Conservation (phyloP, 2,329 filamentous ascomycete species). For the Hymenoscyphus fraxineus region DNA sequence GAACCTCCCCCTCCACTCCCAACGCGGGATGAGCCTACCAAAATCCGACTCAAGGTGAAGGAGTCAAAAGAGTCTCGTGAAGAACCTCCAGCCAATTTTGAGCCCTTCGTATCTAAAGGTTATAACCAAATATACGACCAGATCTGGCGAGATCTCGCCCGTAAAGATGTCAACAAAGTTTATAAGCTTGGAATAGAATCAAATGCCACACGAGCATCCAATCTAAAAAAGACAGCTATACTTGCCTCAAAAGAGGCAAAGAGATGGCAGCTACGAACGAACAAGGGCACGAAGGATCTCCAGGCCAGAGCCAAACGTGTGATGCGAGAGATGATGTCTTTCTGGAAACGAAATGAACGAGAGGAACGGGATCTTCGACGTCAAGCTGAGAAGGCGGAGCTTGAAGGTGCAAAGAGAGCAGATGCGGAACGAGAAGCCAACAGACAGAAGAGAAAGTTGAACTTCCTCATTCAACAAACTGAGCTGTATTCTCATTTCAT, state of each 20-base stretch:
- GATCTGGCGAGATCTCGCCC: conserved; percentile 91
- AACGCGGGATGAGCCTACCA: conserved; percentile 35
- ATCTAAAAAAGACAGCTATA: conserved; percentile 95
- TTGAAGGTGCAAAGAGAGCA: conserved; percentile 93
- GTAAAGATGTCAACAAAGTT: conserved; percentile 91
- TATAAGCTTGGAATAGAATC: conserved; percentile 85
- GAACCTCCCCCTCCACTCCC: conserved; percentile 52
- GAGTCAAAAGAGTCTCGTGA: conserved; percentile 38
- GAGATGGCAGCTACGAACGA: conserved; percentile 94
- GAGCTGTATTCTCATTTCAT: conserved; percentile 99
- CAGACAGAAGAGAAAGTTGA: conserved; percentile 95
- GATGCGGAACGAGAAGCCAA: conserved; percentile 97
- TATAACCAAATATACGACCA: conserved; percentile 98
- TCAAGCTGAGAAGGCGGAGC: conserved; percentile 89
- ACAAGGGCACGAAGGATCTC: conserved; percentile 97
- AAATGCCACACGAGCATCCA: conserved; percentile 83
- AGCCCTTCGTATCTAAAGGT: conserved; percentile 74
- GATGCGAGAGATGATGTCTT: conserved; percentile 99
- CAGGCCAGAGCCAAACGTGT: conserved; percentile 95
- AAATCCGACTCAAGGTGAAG: conserved; percentile 62
- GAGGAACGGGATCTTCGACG: conserved; percentile 94
- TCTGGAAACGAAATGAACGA: conserved; percentile 98
- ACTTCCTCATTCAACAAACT: conserved; percentile 98
- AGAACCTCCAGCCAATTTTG: conserved; percentile 41
- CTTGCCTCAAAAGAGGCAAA: conserved; percentile 95